These are phyloP conservation scores for Umbelopsis sp. DNA, from an alignment of 192 early-diverging fungal genomes.

Conservation along the genomic window DNA sequence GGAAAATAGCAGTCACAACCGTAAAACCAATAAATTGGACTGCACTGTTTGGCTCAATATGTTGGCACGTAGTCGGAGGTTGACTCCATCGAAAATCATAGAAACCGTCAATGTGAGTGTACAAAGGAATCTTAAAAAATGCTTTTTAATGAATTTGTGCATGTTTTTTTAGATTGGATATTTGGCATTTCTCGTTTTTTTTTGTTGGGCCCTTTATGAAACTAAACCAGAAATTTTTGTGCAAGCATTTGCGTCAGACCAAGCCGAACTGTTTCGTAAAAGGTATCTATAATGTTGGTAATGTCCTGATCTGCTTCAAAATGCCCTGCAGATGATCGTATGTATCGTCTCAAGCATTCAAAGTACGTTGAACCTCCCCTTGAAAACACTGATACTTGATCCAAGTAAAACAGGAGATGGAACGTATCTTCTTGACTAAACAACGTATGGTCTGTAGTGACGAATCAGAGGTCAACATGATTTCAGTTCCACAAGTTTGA, in stretches of 20 bases:
- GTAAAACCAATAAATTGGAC: too few species aligned
- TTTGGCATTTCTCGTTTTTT: not conserved
- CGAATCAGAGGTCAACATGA: not conserved
- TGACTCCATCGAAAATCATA: too few species aligned
- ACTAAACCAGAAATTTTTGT: not conserved
- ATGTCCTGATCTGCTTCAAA: not conserved
- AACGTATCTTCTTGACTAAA: constrained; percentile 18
- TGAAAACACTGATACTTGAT: not conserved
- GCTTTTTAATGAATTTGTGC: too few species aligned
- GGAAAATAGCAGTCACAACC: too few species aligned
- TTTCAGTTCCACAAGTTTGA: not conserved
- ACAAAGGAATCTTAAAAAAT: too few species aligned
- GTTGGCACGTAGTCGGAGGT: too few species aligned
- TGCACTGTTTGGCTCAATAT: too few species aligned
- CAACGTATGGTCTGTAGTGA: not conserved
- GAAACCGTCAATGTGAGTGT: too few species aligned
- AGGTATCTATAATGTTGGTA: not conserved
- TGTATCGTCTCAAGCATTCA: not conserved
- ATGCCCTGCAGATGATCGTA: not conserved
- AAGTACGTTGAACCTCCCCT: not conserved
- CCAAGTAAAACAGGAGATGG: not conserved
- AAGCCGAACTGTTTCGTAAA: constrained; percentile 9
- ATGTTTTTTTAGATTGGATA: not conserved
- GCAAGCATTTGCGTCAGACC: constrained; percentile 14
- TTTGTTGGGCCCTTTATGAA: too few species aligned